phyloP scores from a whole-genome alignment of 768 basidiomycete genomes.

The Obba rivulosa region DNA sequence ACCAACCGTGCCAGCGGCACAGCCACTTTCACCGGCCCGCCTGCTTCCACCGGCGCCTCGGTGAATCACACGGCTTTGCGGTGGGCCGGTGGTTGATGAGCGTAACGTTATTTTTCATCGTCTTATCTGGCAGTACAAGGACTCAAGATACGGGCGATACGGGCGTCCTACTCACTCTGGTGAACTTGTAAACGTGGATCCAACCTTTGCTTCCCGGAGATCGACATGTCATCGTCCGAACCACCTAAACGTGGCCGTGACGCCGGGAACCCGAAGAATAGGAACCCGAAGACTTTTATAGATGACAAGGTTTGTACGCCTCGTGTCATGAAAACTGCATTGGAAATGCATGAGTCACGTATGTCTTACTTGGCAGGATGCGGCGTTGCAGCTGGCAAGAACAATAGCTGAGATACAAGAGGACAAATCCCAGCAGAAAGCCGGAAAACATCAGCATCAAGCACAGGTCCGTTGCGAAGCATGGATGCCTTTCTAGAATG shows the following conservation, averaged over 20 bases:
- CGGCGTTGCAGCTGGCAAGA: constrained; percentile 15
- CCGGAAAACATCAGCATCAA: constrained; percentile 10
- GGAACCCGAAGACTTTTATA: constrained; percentile 14
- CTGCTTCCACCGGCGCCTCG: background rate
- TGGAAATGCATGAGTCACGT: background rate
- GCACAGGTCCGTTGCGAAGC: background rate
- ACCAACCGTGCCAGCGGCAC: too few relatives aligned
- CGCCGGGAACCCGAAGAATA: too few relatives aligned
- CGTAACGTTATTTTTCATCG: too few relatives aligned
- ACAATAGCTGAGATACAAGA: constrained; percentile 15
- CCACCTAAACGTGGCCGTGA: background rate
- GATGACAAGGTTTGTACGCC: constrained; percentile 14
- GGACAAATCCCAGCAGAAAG: constrained; percentile 12
- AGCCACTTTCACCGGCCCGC: too few relatives aligned
- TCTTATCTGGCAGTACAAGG: background rate
- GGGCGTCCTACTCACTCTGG: background rate
- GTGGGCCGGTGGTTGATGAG: too few relatives aligned
- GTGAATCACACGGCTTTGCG: too few relatives aligned
- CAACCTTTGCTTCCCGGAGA: too few relatives aligned
- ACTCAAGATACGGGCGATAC: background rate
- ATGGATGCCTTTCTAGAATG: background rate
- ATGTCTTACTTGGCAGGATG: constrained; percentile 8
- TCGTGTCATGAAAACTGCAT: too few relatives aligned
- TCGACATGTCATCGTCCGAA: background rate
- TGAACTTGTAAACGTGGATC: too few relatives aligned